These are phyloP conservation scores for Poterioochromonas sp. DNA, from an alignment of 352 stramenopile genomes.

Conservation along the genomic window DNA sequence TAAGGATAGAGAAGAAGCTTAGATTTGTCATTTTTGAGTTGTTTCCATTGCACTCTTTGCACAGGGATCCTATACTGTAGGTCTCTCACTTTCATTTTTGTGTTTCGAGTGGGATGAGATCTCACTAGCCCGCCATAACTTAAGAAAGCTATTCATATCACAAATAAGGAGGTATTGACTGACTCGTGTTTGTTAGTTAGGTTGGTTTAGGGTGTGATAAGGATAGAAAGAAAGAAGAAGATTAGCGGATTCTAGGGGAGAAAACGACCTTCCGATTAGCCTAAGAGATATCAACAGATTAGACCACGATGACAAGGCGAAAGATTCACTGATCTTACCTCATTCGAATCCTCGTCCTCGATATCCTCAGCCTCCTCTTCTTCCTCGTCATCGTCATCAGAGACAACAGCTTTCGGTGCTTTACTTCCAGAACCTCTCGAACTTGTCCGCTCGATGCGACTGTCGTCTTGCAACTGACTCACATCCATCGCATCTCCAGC, in stretches of 20 bases:
- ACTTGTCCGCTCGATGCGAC: not conserved
- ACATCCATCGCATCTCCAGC: not conserved
- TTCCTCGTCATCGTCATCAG: not conserved
- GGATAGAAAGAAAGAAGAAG: no score
- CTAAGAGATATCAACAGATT: not conserved
- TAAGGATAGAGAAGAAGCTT: no score
- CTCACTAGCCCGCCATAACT: no score
- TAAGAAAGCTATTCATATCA: no score
- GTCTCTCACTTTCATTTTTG: no score
- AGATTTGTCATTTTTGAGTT: no score
- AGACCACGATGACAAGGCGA: not conserved
- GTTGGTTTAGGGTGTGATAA: no score
- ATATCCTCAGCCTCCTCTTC: not conserved
- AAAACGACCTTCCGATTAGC: not conserved
- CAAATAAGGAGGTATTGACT: no score
- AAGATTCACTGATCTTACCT: not conserved
- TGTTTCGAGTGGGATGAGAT: no score
- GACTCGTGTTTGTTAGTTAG: no score
- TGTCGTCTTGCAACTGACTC: not conserved
- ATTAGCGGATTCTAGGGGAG: not conserved
- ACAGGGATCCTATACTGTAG: no score
- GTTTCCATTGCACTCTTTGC: no score
- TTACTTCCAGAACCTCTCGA: not conserved
- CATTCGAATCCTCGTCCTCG: not conserved
- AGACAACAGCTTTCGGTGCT: not conserved